phyloP scores from a whole-genome alignment of 1,284 basidiomycete genomes.

The Austroboletus niveus region DNA sequence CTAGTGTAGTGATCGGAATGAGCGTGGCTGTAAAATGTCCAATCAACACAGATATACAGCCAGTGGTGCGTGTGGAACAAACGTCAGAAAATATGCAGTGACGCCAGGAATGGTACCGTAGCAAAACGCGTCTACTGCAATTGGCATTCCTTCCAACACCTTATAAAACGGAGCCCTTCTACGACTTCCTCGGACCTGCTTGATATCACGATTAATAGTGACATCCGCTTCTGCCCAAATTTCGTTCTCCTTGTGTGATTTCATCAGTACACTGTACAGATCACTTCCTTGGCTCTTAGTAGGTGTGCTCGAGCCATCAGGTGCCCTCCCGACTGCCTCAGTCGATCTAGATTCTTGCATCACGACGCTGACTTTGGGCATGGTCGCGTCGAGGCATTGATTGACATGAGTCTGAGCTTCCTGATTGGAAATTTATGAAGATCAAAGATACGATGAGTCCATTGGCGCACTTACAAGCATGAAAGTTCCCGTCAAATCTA shows the following conservation, averaged over 20 bases:
- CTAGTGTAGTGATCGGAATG: constrained; percentile 96
- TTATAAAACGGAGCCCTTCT: constrained; percentile 92
- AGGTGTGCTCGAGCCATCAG: constrained; percentile 1
- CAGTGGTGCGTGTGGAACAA: constrained; percentile 2
- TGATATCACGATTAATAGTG: constrained; percentile 48
- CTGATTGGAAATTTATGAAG: constrained; percentile 28
- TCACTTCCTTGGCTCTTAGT: constrained; percentile 36
- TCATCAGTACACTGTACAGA: constrained; percentile 80
- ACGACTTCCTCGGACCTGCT: constrained; percentile 52
- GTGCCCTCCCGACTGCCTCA: neutral
- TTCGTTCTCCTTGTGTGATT: constrained; percentile 73
- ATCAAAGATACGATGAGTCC: neutral
- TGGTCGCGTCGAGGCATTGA: constrained; percentile 42
- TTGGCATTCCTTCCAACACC: constrained; percentile 95
- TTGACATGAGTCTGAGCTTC: constrained; percentile 50
- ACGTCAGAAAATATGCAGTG: constrained; percentile 89
- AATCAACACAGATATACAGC: constrained; percentile 8
- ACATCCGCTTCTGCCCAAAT: constrained; percentile 80
- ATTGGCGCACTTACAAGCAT: constrained; percentile 30
- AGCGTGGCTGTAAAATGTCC: constrained; percentile 62
- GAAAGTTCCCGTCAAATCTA: constrained; percentile 24
- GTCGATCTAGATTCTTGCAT: neutral
- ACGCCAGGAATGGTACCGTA: constrained; percentile 90
- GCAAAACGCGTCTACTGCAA: constrained; percentile 93
- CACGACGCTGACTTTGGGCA: neutral